These are phyloP conservation scores for Zostera marina DNA, from an alignment of 116 monocot genomes.

Conservation along the genomic window DNA sequence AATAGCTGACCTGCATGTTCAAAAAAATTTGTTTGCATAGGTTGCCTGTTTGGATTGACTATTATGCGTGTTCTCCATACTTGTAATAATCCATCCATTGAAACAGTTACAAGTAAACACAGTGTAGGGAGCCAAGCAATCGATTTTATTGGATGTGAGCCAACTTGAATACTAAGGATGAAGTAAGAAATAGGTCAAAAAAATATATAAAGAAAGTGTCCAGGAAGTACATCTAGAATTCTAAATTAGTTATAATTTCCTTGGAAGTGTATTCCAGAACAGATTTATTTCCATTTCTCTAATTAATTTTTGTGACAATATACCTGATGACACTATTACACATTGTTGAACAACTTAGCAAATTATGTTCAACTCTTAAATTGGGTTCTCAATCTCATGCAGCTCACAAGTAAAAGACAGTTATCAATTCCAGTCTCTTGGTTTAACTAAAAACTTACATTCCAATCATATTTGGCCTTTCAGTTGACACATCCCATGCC, in stretches of 20 bases:
- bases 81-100: constrained; percentile 83
- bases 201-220: constrained; percentile 1
- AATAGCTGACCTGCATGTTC: constrained; percentile 66
- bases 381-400: background rate
- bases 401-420: background rate
- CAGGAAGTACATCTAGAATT: background rate
- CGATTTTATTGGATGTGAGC: constrained; percentile 67
- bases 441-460: constrained; percentile 41
- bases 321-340: background rate
- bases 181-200: too few species aligned
- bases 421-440: background rate
- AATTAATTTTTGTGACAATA: background rate
- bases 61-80: constrained; percentile 83
- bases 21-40: constrained; percentile 88
- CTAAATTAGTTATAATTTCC: background rate
- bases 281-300: too few species aligned
- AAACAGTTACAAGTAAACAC: constrained; percentile 67
- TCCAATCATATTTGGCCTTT: constrained; percentile 93
- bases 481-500: constrained; percentile 98
- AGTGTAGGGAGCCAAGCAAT: constrained; percentile 74
- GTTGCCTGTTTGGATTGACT: constrained; percentile 71
- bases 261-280: background rate
- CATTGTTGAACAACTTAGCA: background rate
- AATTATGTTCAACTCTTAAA: background rate
- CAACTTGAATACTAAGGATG: constrained; percentile 17